Evolutionary conservation across 371 early-diverging fungal species (phyloP).

Genomic region (Saksenaea oblongispora): DNA sequence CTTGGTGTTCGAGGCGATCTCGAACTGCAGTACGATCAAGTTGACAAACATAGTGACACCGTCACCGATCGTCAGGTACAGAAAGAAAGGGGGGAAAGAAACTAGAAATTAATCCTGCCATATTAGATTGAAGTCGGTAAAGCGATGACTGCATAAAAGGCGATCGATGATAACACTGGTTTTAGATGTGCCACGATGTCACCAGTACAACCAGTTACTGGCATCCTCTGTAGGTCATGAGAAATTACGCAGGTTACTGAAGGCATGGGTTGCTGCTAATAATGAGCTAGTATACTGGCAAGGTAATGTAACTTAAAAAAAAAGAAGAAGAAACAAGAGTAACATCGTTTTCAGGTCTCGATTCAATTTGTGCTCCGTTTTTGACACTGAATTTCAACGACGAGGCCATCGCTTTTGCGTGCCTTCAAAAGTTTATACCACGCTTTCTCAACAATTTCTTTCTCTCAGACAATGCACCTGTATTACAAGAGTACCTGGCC

Average conservation of each 20-base stretch:
- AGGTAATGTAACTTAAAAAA: constrained; percentile 43
- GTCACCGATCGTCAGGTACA: constrained; percentile 61
- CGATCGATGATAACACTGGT: background rate
- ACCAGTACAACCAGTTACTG: constrained; percentile 79
- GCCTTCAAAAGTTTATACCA: constrained; percentile 66
- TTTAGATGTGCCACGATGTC: constrained; percentile 83
- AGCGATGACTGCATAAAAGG: background rate
- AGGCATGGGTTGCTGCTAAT: constrained; percentile 71
- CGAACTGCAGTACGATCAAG: constrained; percentile 53
- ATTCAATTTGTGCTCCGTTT: constrained; percentile 81
- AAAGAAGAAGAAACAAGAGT: background rate
- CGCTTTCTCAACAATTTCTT: constrained; percentile 72
- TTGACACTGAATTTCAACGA: constrained; percentile 73
- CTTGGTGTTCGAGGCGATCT: constrained; percentile 67
- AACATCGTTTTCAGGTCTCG: constrained; percentile 54
- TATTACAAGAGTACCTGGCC: constrained; percentile 67
- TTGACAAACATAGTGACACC: constrained; percentile 61
- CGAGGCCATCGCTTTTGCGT: constrained; percentile 72
- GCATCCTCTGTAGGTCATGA: constrained; percentile 73
- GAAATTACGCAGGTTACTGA: constrained; percentile 67
- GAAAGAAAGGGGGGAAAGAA: background rate
- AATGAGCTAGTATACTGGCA: constrained; percentile 83
- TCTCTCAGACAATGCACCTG: constrained; percentile 67
- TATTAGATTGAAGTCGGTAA: constrained; percentile 61
- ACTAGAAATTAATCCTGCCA: constrained; percentile 9